These are phyloP conservation scores for Pythium vanterpoolii DNA, from an alignment of 352 stramenopile genomes.

Conservation along the genomic window DNA sequence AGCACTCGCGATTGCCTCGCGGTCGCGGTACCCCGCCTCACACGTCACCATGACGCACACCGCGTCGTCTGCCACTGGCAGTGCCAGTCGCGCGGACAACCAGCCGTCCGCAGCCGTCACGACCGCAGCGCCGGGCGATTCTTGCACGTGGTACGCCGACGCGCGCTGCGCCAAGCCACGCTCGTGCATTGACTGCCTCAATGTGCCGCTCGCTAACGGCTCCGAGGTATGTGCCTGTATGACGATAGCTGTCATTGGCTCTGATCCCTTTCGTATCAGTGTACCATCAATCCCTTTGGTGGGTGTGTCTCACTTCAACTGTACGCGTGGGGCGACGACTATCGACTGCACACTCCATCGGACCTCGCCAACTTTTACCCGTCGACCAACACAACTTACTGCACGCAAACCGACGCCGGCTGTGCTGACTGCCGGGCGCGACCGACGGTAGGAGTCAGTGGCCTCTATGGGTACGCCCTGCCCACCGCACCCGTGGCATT, in stretches of 20 bases:
- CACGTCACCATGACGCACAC: not conserved
- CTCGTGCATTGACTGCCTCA: conserved; percentile 62
- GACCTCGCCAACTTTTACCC: conserved; percentile 36
- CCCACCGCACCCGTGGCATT: conserved; percentile 35
- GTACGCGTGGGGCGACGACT: conserved; percentile 16
- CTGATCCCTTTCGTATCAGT: too few relatives aligned
- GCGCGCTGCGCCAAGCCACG: conserved; percentile 41
- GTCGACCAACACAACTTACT: conserved; percentile 51
- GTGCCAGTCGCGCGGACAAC: not conserved
- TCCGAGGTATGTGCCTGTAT: not conserved
- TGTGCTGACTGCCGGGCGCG: conserved; percentile 36
- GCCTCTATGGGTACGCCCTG: conserved; percentile 12
- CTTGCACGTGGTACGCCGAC: conserved; percentile 37
- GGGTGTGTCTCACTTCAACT: conserved; percentile 15
- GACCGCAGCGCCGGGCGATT: conserved; percentile 11
- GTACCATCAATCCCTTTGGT: conserved; percentile 16
- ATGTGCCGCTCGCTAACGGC: conserved; percentile 15
- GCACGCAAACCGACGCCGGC: conserved; percentile 32
- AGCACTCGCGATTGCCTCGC: not conserved
- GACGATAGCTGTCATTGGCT: not conserved
- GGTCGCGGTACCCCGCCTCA: not conserved
- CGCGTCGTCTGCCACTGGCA: not conserved
- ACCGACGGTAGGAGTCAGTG: conserved; percentile 16
- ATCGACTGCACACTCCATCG: conserved; percentile 5
- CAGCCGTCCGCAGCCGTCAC: not conserved